phyloP scores from a whole-genome alignment of 2,329 filamentous ascomycete genomes.

The Fusarium chlamydosporum region DNA sequence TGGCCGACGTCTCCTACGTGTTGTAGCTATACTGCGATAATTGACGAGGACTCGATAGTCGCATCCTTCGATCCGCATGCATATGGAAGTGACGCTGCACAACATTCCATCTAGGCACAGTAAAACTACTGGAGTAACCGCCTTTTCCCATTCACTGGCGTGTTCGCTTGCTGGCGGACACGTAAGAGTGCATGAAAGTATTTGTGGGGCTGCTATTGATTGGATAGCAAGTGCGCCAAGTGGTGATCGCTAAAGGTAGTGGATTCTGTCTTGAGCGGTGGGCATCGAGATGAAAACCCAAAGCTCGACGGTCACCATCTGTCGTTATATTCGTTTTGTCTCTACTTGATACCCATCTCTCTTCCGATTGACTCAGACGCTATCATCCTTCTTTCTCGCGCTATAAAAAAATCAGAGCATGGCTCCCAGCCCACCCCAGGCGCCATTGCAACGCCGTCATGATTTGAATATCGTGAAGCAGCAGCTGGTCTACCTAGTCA shows the following conservation, averaged over 20 bases:
- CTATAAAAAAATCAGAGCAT: slow-evolving; percentile 3
- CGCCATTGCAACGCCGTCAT: slow-evolving; percentile 7
- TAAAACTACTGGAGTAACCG: neutral
- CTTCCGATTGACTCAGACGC: neutral
- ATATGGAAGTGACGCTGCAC: neutral
- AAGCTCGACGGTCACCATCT: neutral
- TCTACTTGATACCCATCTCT: neutral
- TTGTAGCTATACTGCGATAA: too few species aligned
- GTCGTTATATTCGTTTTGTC: neutral
- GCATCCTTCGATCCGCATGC: too few species aligned
- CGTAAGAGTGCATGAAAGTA: slow-evolving; percentile 26
- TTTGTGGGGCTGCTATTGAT: slow-evolving; percentile 17
- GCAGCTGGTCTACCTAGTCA: slow-evolving; percentile 28
- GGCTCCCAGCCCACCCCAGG: slow-evolving; percentile 2
- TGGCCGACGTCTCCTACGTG: too few species aligned
- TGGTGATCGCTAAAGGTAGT: slow-evolving; percentile 6
- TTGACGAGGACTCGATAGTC: too few species aligned
- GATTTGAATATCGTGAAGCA: slow-evolving; percentile 26
- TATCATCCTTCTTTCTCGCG: neutral
- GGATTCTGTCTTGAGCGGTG: slow-evolving; percentile 9
- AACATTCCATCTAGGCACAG: neutral
- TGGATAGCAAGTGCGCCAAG: slow-evolving; percentile 24
- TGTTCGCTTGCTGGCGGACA: slow-evolving; percentile 24
- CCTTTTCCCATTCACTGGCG: slow-evolving; percentile 2
- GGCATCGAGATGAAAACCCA: slow-evolving; percentile 13